Evolutionary conservation across 2,329 filamentous ascomycete genomes (phyloP), one percentile per base, ranked within the genome.

Genomic region (Stylonectria norvegica): DNA sequence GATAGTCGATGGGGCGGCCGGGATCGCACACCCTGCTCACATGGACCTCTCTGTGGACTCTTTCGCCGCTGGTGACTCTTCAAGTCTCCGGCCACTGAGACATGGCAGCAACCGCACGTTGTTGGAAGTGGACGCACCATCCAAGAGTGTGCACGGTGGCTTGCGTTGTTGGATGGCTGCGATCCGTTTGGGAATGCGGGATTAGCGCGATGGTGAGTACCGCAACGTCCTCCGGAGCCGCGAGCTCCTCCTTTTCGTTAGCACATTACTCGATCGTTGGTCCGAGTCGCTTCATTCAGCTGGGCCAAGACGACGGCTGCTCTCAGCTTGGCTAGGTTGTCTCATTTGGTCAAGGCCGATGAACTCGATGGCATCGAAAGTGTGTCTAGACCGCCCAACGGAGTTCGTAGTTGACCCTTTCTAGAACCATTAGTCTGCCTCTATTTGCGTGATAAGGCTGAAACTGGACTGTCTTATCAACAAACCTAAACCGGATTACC

Each of bases 121-220:
- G 32, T 29, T 39, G 45, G 33, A 42, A 36, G 29, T 42, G n/a
- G 36, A 37, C 30, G 31, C 20, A 38, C 55, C 50, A 36, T 54
- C 54, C 40, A 38, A 55, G 48, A 47, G 47, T 47, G 44, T 45
- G 32, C 35, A 43, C 34, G 22, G 50, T 57, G 54, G 54, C 53
- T 57, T 50, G 54, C 54, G 53, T 43, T 45, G 42, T 40, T 40
- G 36, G 47, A 38, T 33, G 28, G 20, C 18, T 36, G 28, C 25
- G 23, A 25, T 40, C 39, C 45, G 27, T 46, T 46, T 42, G 31
- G 50, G 45, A 53, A 45, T 55, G 57, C 48, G 51, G 56, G 56
- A 61, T 60, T 62, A 52, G 56, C 58, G 58, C 56, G 47, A 43
- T 49, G 43, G 43, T 36, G 33, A 12, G 38, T 34, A 28, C 33